Conservation (phyloP, 805 yeast species). For the Candida palmyrensis region DNA sequence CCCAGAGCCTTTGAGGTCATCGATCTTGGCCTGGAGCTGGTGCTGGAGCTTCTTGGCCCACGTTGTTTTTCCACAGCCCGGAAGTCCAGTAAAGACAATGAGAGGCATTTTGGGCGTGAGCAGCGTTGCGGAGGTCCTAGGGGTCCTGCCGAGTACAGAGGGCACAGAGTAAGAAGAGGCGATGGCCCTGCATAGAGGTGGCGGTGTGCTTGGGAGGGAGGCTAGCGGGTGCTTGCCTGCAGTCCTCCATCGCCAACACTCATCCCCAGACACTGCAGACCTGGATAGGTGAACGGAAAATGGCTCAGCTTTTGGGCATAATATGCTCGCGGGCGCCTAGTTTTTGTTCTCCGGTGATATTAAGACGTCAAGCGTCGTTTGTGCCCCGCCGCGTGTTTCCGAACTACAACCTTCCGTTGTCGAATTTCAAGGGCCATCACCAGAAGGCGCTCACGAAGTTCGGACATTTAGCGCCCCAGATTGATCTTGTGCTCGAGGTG, state of each 20-base stretch:
- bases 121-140: neutral
- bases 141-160: too few relatives aligned
- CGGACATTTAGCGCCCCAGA: constrained; percentile 66
- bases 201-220: too few relatives aligned
- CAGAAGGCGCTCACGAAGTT: constrained; percentile 67
- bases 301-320: neutral
- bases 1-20: constrained; percentile 25
- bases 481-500: constrained; percentile 78
- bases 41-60: constrained; percentile 55
- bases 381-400: constrained; percentile 74
- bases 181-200: too few relatives aligned
- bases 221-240: too few relatives aligned
- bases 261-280: too few relatives aligned
- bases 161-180: too few relatives aligned
- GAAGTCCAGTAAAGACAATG: constrained; percentile 77
- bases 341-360: neutral
- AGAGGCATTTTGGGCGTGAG: constrained; percentile 61
- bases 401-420: constrained; percentile 56
- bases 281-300: neutral
- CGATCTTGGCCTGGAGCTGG: constrained; percentile 44
- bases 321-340: neutral
- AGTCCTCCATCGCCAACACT: too few relatives aligned
- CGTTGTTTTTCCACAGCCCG: constrained; percentile 78
- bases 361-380: too few relatives aligned
- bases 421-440: constrained; percentile 91